Conservation (phyloP, 2,329 filamentous ascomycete species). For the Hymenoscyphus fraxineus region DNA sequence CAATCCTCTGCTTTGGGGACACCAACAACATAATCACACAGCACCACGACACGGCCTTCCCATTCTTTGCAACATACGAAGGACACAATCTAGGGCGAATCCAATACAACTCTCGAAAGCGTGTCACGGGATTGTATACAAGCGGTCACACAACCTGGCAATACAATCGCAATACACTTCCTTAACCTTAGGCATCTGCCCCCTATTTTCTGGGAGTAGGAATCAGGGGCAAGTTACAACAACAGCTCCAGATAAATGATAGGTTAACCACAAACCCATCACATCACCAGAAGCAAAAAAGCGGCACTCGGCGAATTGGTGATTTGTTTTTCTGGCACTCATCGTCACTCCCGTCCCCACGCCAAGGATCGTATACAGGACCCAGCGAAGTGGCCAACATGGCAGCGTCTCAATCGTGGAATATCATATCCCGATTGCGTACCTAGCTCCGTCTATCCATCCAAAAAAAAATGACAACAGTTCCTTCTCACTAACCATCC, state of each 20-base stretch:
- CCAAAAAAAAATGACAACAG: no score
- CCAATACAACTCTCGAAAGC: not conserved
- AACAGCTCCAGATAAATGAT: not conserved
- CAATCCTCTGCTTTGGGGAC: not conserved
- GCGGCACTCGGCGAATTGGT: no score
- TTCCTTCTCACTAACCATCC: no score
- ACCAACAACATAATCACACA: not conserved
- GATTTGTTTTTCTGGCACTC: no score
- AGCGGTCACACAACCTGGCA: not conserved
- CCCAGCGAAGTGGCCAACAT: no score
- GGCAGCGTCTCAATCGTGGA: no score
- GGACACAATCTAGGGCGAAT: not conserved
- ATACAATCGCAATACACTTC: not conserved
- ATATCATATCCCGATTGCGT: no score
- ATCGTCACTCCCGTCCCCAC: no score
- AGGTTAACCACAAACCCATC: no score
- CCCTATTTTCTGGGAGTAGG: not conserved
- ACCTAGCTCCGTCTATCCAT: no score
- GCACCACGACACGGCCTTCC: slow-evolving; percentile 1
- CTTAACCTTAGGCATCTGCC: not conserved
- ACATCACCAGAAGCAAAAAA: no score
- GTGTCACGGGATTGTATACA: not conserved
- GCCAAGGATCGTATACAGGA: no score
- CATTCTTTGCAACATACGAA: not conserved
- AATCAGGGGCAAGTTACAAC: not conserved